Percentiles rank a stretch among this genome's conserved stretches.
phyloP scores from a whole-genome alignment of 495 filamentous ascomycete species.

The Hyaloscypha finlandica region DNA sequence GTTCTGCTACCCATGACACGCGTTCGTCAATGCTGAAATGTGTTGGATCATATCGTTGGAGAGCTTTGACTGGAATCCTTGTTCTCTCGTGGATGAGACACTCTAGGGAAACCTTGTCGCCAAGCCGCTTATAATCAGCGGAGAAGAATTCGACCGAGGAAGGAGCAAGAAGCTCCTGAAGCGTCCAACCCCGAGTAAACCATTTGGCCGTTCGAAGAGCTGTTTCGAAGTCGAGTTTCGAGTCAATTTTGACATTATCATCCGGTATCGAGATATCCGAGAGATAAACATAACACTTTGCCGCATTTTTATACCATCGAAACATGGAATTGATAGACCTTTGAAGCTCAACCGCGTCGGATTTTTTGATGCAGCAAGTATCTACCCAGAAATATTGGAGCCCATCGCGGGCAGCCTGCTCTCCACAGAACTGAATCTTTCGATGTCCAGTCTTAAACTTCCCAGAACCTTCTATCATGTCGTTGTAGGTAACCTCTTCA shows the following conservation, averaged over 20 bases:
- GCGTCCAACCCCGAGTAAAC: no score
- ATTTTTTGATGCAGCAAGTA: conserved; percentile 30
- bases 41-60: conserved; percentile 19
- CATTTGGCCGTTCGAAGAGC: conserved; percentile 1
- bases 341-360: conserved; percentile 26
- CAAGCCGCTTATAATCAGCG: not conserved
- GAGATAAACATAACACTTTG: conserved; percentile 18
- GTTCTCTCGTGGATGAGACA: conserved; percentile 13
- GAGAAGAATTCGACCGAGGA: conserved; percentile 13
- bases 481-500: conserved; percentile 29
- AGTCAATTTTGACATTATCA: not conserved
- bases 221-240: not conserved
- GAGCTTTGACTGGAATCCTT: conserved; percentile 27
- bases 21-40: conserved; percentile 27
- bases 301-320: conserved; percentile 35
- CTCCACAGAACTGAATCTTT: conserved; percentile 37
- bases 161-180: conserved; percentile 2
- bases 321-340: conserved; percentile 45
- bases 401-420: conserved; percentile 32
- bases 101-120: conserved; percentile 12
- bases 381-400: conserved; percentile 32
- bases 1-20: conserved; percentile 38
- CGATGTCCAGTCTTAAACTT: conserved; percentile 33
- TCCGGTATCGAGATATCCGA: not conserved
- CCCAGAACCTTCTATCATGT: conserved; percentile 24